These are phyloP conservation scores for Xylariaceae sp. DNA, from an alignment of 2,329 filamentous ascomycete species.

Conservation along the genomic window DNA sequence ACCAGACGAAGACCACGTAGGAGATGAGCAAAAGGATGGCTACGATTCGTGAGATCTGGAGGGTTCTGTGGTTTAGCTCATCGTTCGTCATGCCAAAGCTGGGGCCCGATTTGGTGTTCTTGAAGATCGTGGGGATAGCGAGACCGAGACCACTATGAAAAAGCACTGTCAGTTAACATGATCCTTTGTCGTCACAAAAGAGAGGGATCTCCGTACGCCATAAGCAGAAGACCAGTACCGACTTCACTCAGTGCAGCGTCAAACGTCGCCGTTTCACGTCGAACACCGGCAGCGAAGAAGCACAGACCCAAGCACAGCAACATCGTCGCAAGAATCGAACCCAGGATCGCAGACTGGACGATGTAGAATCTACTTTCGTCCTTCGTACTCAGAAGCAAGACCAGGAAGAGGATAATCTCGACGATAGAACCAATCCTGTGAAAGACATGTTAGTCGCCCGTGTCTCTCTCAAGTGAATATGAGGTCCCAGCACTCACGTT, in stretches of 20 bases:
- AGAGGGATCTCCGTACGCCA: constrained; percentile 54
- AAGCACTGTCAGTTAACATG: constrained; percentile 10
- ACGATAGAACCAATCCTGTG: constrained; percentile 64
- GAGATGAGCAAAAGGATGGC: constrained; percentile 65
- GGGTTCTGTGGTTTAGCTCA: constrained; percentile 47
- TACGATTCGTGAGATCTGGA: constrained; percentile 65
- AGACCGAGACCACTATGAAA: constrained; percentile 42
- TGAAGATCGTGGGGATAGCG: constrained; percentile 53
- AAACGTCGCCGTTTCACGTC: constrained; percentile 63
- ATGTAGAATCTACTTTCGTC: constrained; percentile 53
- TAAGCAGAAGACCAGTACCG: constrained; percentile 69
- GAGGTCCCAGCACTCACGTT: constrained; percentile 37
- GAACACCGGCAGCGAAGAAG: constrained; percentile 71
- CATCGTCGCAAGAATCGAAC: constrained; percentile 77
- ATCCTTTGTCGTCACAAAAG: constrained; percentile 19
- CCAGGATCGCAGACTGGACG: constrained; percentile 76
- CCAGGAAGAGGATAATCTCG: constrained; percentile 78
- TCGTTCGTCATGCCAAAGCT: constrained; percentile 26
- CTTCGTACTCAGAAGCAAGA: constrained; percentile 51
- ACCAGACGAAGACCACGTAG: constrained; percentile 62
- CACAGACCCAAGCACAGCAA: constrained; percentile 73
- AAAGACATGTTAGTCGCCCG: constrained; percentile 2
- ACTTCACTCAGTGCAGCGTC: constrained; percentile 73
- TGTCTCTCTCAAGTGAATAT: constrained; percentile 5
- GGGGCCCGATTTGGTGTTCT: constrained; percentile 38